Base-by-base conservation (phyloP, 371 early-diverging fungal genomes). In the Saksenaea vasiformis region DNA sequence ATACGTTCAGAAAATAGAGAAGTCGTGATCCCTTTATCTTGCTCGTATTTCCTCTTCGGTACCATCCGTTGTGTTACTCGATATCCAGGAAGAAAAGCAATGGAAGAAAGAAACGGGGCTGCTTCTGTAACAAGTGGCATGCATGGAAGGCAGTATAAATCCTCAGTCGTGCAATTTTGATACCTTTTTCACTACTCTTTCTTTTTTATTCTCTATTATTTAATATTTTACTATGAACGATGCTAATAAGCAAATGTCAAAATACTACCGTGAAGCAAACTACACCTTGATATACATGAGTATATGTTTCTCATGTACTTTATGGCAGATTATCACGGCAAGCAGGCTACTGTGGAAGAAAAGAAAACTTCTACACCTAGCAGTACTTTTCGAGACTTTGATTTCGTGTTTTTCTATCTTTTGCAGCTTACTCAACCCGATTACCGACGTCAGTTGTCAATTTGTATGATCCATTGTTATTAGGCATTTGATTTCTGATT, bases 291-390 rank as follows among this genome's bases (percentile, higher is more conserved):
- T 68, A 10, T 80, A 76, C 44, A 70, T 80, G 70, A 66, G 72
- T 54, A 61, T 74, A 14, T 80, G 78, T 41, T 54, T 78, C 10
- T 60, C 73, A 24, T 78, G 78, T 56, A 67, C 66, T 1, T 43
- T 69, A 31, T 80, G 76, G 78, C 81, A 80, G 55, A 58, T 78
- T 3, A 39, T 72, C 1, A 64, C 64, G 15, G 73, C 76, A 17
- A 28, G 28, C 1, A 44, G 47, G 8, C 56, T 78, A 19, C 70
- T 66, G 0, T 69, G 63, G 35, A 61, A 64, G 13, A 59, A 65
- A 3, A 61, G 69, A 15, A 81, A 78, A 58, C 37, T 71, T 35
- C 63, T 78, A 17, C 77, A 78, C 57, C 54, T 61, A 31, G 75
- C 73, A 2, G 75, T 81, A 3, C 37, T 81, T 3, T 62, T 65